Evolutionary conservation across 2,329 filamentous ascomycete species (phyloP).

Genomic region (Exophiala sideris): DNA sequence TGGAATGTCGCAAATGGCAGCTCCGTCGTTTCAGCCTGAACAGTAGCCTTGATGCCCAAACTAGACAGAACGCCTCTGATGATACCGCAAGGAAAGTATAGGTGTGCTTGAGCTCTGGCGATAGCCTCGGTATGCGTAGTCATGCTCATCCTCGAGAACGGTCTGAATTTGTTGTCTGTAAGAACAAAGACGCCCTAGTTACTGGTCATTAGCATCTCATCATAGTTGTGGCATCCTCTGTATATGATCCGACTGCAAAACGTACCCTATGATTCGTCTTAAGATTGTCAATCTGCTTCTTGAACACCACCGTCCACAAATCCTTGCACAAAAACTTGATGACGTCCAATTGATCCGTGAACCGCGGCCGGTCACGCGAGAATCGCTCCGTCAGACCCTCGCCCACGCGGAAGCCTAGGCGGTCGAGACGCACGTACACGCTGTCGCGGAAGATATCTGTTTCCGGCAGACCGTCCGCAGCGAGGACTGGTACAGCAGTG

Average conservation of each 20-base stretch:
- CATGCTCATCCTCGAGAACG: constrained; percentile 84
- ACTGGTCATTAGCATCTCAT: constrained; percentile 5
- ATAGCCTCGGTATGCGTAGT: constrained; percentile 71
- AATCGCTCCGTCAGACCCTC: constrained; percentile 84
- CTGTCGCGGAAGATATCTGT: constrained; percentile 79
- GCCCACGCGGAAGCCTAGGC: constrained; percentile 84
- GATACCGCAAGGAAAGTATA: constrained; percentile 93
- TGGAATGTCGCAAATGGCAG: constrained; percentile 90
- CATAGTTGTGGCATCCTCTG: neutral
- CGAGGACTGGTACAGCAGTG: constrained; percentile 7
- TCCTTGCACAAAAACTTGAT: constrained; percentile 99
- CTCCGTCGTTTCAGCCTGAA: constrained; percentile 85
- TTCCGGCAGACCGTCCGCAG: constrained; percentile 31
- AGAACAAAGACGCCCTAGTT: constrained; percentile 85
- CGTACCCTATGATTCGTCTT: constrained; percentile 92
- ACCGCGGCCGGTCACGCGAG: constrained; percentile 68
- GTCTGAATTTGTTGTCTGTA: constrained; percentile 87
- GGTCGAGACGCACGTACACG: constrained; percentile 79
- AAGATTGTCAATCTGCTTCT: constrained; percentile 96
- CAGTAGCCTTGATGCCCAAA: constrained; percentile 83
- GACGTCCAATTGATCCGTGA: constrained; percentile 86
- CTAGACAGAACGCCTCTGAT: constrained; percentile 89
- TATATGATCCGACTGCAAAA: neutral
- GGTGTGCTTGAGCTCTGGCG: constrained; percentile 67
- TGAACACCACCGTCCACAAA: constrained; percentile 88